Evolutionary conservation across 148 eudicot genomes (phyloP), one percentile per base, ranked within the genome.

Genomic region (Mesembryanthemum crystallinum): DNA sequence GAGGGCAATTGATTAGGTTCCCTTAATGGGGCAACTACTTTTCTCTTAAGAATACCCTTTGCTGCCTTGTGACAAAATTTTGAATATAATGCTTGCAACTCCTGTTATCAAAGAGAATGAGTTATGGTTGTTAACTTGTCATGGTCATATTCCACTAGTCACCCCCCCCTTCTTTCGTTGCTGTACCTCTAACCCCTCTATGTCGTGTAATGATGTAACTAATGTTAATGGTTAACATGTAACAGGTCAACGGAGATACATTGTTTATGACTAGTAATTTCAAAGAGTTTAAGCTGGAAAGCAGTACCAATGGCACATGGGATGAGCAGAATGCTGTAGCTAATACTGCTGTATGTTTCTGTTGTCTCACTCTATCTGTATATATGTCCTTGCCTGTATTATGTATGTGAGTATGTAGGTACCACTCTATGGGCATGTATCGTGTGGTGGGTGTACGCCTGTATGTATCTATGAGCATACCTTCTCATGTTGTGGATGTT

Each of bases 201-300:
- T 30, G 27, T 72, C 11, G 14, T 25, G 1, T 37, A n/a, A 59
- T 23, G 18, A 5, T 76, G 49, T 14, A 64, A 20, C 24, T 61
- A 24, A 75, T 69, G 15, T 7, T 28, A 29, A 35, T 63, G 72
- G 4, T 45, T 18, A 52, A n/a, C 27, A 67, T 81, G 49, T 14
- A 84, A 76, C 85, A 94, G 98, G 97, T 94, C 39, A 94, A 94
- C 79, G 98, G 98, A 35, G 86, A 94, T 80, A 87, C 97, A 27
- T 67, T 87, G 76, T 94, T 88, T 64, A 80, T 91, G 90, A 89
- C 85, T 57, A 82, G 89, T 64, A 82, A 81, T 66, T 94, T 92
- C 70, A 88, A 86, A 82, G 89, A 94, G 85, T 94, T 94, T 71
- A 91, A 86, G 84, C 83, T 81, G 64, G 95, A 90, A 67, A 77